Evolutionary conservation across 352 stramenopile species (phyloP), one percentile per base, ranked within the genome.

Genomic region (Globisporangium cederbergense): DNA sequence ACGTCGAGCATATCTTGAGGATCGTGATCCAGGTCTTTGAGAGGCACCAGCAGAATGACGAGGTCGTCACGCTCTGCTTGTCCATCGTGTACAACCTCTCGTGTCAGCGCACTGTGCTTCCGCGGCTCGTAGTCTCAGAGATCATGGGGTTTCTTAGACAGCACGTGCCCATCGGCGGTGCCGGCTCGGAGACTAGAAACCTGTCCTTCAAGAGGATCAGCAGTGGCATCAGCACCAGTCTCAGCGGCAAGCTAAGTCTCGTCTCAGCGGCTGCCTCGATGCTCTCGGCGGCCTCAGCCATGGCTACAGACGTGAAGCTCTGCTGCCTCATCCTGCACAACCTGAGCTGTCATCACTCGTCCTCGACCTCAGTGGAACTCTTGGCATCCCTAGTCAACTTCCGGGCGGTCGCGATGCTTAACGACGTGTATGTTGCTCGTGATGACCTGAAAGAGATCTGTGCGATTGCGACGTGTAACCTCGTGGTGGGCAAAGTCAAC

Each of bases 1-100:
- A 91, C 58, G 77, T 87, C 20, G 77, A 84, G 32, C 76, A 89
- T 61, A 74, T 91, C 22, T 58, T 91, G 40, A 67, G 80, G 7
- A 91, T 91, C 52, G 55, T 89, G 14, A 71, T 84, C 25, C 83
- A 91, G 38, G 83, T 91, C 4, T 65, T 90, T 13, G 64, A 78
- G 8, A 79, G 83, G 13, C 79, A 89, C 20, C 66, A 65, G 1
- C 64, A 68, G 45, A 82, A 74, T 32, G 57, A 61, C 20, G 80
- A 91, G 32, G 74, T 90, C 42, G 68, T 86, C 53, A 87, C 80
- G 10, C 66, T 93, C 3, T 93, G 81, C 61, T 59, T 93, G 4
- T 83, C 79, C 57, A 78, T 88, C 3, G 54, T 92, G 25, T 93
- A 93, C 74, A 93, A 93, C 36, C 57, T 91, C 16, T 89, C 83